Base-by-base conservation (phyloP, 2,329 filamentous ascomycete genomes). In the Thermomyces lanuginosus region DNA sequence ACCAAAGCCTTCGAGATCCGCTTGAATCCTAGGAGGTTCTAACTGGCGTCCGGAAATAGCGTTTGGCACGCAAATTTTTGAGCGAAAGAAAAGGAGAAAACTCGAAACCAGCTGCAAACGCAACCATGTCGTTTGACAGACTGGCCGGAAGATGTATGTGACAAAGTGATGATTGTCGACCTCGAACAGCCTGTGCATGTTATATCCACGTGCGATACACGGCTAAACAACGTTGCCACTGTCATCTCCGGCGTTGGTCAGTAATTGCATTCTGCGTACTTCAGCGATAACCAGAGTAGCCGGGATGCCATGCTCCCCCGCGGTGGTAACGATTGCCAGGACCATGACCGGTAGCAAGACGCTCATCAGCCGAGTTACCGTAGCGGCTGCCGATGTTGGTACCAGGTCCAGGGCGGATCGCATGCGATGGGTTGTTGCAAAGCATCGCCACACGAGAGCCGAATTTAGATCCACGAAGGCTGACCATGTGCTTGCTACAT, bases 371-470 rank as follows among this genome's bases (percentile, higher is more conserved):
- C 30, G 69, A 65, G 35, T 64, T 64, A 49, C 73, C 51, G 40
- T 61, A 63, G 25, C 63, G 61, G 35, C 57, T 71, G 28, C 79
- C 64, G 33, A 75, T 65, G 11, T 80, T 78, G 39, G 73, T 69
- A 16, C 80, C 79, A 38, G 84, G 82, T 21, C 84, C 86, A 34
- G 86, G 84, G 29, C 84, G 81, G 41, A 83, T 93, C 27, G 79
- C 70, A 40, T 83, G 72, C 24, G 81, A 82, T 19, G 84, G 86
- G 54, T 95, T 95, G 58, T 82, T 92, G 61, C 91, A 98, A 29
- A 98, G 76, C 86, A 98, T 95, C 16, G 89, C 89, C 36, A 98
- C 89, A 31, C 89, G 81, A 33, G 89, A 98, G 34, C 89, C 89
- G 51, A 95, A 98, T 55, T 98, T 98, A 46, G 89, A 95, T 31